phyloP scores from a whole-genome alignment of 2,329 filamentous ascomycete species.

The Drechslerella stenobrocha region DNA sequence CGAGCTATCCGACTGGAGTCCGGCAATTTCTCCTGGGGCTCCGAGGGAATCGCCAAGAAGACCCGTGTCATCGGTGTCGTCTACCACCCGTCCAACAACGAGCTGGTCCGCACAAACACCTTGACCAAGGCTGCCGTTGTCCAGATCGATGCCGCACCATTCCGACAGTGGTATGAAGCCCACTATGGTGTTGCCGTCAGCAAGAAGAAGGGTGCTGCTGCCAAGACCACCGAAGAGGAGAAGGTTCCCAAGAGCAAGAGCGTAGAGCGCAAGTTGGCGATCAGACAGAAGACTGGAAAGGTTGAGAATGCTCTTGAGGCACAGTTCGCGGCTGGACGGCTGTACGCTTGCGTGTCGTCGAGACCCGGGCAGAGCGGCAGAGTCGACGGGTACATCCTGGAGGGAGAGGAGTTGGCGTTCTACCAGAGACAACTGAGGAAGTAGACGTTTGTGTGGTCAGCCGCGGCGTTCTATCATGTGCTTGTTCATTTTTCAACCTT shows the following conservation, averaged over 20 bases:
- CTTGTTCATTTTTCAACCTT: conserved; percentile 17
- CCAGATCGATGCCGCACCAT: conserved; percentile 97
- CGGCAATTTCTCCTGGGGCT: conserved; percentile 99
- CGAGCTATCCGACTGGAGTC: conserved; percentile 97
- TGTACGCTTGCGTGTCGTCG: conserved; percentile 89
- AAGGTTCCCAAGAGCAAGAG: conserved; percentile 85
- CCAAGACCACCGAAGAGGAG: conserved; percentile 64
- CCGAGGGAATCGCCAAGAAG: conserved; percentile 97
- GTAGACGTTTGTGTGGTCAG: conserved; percentile 62
- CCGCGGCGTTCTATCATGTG: conserved; percentile 37
- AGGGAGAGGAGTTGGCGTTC: conserved; percentile 99
- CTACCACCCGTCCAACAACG: conserved; percentile 99
- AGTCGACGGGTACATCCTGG: conserved; percentile 94
- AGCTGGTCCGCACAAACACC: conserved; percentile 99
- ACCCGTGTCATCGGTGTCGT: conserved; percentile 97
- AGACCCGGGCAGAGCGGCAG: conserved; percentile 96
- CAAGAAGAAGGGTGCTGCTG: conserved; percentile 75
- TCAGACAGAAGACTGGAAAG: conserved; percentile 82
- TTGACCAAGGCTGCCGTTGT: conserved; percentile 98
- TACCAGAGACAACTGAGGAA: conserved; percentile 99
- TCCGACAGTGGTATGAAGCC: conserved; percentile 99
- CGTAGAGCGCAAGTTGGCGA: conserved; percentile 94
- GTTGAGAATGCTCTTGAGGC: conserved; percentile 89
- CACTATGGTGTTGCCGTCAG: conserved; percentile 94
- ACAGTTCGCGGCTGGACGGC: conserved; percentile 98